These are phyloP conservation scores for Candida nitratophila DNA, from an alignment of 805 yeast genomes.

Conservation along the genomic window DNA sequence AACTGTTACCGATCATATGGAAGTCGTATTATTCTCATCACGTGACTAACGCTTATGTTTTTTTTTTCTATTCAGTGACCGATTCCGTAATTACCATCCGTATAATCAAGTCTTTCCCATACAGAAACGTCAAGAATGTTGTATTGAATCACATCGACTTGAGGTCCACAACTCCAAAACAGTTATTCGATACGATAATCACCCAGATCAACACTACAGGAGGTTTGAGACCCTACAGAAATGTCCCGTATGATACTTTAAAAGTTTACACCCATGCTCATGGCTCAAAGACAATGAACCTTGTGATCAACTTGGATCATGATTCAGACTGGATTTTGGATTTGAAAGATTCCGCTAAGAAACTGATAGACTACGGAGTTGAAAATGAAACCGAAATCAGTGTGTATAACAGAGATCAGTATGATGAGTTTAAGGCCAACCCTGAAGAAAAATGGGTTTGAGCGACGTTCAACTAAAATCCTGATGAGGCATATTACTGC, in stretches of 20 bases:
- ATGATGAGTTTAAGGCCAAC: conserved; percentile 60
- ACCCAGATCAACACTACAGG: conserved; percentile 46
- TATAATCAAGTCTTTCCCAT: conserved; percentile 85
- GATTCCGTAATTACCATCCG: conserved; percentile 79
- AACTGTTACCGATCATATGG: too few relatives aligned
- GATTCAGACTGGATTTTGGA: conserved; percentile 69
- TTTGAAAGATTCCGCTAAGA: conserved; percentile 25
- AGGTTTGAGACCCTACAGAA: conserved; percentile 75
- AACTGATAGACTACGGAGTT: conserved; percentile 43
- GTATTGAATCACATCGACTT: conserved; percentile 67
- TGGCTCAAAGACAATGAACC: conserved; percentile 86
- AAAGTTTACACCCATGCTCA: conserved; percentile 94
- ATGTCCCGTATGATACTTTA: conserved; percentile 62
- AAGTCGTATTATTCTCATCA: too few relatives aligned
- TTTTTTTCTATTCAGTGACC: conserved; percentile 24
- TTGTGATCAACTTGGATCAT: conserved; percentile 84
- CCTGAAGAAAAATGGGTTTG: conserved; percentile 83
- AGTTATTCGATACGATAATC: conserved; percentile 48
- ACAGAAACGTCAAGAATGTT: conserved; percentile 76
- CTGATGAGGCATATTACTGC: too few relatives aligned
- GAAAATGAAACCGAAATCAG: conserved; percentile 93
- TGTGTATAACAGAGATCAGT: conserved; percentile 63
- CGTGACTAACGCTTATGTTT: not conserved
- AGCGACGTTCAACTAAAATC: too few relatives aligned
- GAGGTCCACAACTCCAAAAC: conserved; percentile 55